These are phyloP conservation scores for Sporothrix inflata DNA, from an alignment of 2,329 filamentous ascomycete species.

Conservation along the genomic window DNA sequence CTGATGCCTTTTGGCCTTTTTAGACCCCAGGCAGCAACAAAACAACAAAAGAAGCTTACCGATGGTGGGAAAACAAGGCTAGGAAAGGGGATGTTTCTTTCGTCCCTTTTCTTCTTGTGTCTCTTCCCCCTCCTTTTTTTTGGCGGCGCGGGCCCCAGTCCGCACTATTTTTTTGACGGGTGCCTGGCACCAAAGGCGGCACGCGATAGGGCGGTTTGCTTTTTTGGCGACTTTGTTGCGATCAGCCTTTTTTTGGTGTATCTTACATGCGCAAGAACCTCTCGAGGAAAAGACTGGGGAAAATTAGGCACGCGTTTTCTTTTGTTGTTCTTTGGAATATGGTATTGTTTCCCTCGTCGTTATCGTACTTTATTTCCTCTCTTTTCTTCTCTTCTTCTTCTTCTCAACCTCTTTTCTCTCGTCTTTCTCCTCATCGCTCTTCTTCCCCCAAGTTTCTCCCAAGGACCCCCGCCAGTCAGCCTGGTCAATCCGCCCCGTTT, in stretches of 20 bases:
- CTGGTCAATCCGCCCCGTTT: conserved; percentile 21
- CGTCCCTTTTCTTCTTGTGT: not conserved
- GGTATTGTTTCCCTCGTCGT: not conserved
- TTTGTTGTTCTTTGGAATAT: not conserved
- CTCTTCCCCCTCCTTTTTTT: not conserved
- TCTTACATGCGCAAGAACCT: not conserved
- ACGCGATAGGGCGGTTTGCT: conserved; percentile 5
- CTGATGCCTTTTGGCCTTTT: not conserved
- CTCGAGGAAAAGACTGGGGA: not conserved
- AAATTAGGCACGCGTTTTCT: conserved; percentile 1
- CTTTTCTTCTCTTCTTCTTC: not conserved
- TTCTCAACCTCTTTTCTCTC: not conserved
- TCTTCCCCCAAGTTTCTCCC: not conserved
- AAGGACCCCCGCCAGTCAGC: conserved; percentile 22
- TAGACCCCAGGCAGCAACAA: conserved; percentile 15
- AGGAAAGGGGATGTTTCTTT: not conserved
- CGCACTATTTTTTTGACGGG: conserved; percentile 17
- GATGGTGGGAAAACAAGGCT: not conserved
- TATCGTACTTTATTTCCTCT: not conserved
- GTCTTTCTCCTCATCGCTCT: not conserved
- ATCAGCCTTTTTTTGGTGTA: not conserved
- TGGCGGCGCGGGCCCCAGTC: not conserved
- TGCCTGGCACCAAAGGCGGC: conserved; percentile 22
- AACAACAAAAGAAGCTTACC: not conserved
- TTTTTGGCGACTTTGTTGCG: not conserved